Percentiles rank a stretch among this genome's conserved stretches.
Evolutionary conservation across 2,329 filamentous ascomycete genomes (phyloP).

Genomic region (Hymenoscyphus scutula): DNA sequence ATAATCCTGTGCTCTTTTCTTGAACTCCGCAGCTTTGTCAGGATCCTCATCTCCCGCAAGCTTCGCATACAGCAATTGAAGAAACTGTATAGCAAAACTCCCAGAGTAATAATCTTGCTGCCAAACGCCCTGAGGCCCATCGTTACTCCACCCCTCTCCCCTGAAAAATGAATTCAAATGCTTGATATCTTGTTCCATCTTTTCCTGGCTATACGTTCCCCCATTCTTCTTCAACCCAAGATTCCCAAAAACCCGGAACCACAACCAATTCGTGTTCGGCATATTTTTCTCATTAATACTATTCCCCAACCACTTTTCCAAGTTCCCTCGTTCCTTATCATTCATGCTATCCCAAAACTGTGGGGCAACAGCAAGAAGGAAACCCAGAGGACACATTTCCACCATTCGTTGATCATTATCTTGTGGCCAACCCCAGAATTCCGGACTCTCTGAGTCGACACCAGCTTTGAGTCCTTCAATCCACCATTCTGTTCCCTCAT

Average conservation of each 20-base stretch:
- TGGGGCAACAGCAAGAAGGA: conserved; percentile 64
- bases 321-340: conserved; percentile 59
- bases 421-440: conserved; percentile 75
- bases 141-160: conserved; percentile 80
- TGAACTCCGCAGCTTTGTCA: conserved; percentile 65
- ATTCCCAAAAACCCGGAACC: conserved; percentile 84
- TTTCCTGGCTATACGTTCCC: conserved; percentile 65
- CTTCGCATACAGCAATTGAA: conserved; percentile 75
- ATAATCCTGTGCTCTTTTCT: conserved; percentile 61
- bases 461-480: conserved; percentile 68
- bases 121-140: conserved; percentile 73
- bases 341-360: conserved; percentile 53
- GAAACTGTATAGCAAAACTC: conserved; percentile 77
- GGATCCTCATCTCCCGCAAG: conserved; percentile 66
- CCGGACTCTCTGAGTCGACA: conserved; percentile 65
- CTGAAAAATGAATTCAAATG: conserved; percentile 79
- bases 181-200: conserved; percentile 71
- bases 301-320: conserved; percentile 71
- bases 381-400: conserved; percentile 78
- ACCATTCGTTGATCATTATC: conserved; percentile 83
- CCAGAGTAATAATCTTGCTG: conserved; percentile 87
- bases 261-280: conserved; percentile 67
- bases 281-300: conserved; percentile 79
- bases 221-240: conserved; percentile 74
- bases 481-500: conserved; percentile 63